Conservation (phyloP, 2,329 filamentous ascomycete species). For the Fusarium denticulatum region DNA sequence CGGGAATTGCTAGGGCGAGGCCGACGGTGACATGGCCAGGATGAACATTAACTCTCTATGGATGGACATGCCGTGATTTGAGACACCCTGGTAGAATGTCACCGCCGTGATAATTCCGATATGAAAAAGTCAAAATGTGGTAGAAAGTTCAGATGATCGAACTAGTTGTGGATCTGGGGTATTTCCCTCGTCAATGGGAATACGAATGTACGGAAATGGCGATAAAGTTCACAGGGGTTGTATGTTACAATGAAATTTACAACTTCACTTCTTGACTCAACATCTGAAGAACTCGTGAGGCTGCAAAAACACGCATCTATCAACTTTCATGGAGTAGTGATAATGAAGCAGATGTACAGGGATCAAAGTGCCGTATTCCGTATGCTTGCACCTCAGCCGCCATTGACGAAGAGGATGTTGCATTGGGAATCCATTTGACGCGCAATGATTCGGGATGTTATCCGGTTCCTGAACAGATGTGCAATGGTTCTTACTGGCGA, state of each 20-base stretch:
- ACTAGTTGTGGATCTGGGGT: neutral
- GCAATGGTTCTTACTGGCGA: neutral
- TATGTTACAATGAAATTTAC: neutral
- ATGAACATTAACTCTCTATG: neutral
- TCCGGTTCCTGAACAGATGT: neutral
- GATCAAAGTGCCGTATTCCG: neutral
- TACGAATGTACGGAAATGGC: neutral
- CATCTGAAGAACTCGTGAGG: neutral
- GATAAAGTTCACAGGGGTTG: neutral
- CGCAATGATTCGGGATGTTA: neutral
- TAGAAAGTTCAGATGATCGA: neutral
- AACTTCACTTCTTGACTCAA: neutral
- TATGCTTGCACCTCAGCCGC: too few relatives aligned
- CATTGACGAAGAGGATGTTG: neutral
- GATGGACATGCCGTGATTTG: neutral
- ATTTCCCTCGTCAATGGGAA: neutral
- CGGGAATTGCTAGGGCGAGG: slow-evolving; percentile 2
- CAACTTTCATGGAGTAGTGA: neutral
- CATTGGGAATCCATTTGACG: neutral
- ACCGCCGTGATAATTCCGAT: neutral
- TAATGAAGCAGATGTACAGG: too few relatives aligned
- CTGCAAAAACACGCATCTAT: neutral
- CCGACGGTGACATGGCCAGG: neutral
- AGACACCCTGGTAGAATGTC: neutral
- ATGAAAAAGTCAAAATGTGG: neutral